Evolutionary conservation across 148 eudicot species (phyloP).

Genomic region (Spergularia marina): DNA sequence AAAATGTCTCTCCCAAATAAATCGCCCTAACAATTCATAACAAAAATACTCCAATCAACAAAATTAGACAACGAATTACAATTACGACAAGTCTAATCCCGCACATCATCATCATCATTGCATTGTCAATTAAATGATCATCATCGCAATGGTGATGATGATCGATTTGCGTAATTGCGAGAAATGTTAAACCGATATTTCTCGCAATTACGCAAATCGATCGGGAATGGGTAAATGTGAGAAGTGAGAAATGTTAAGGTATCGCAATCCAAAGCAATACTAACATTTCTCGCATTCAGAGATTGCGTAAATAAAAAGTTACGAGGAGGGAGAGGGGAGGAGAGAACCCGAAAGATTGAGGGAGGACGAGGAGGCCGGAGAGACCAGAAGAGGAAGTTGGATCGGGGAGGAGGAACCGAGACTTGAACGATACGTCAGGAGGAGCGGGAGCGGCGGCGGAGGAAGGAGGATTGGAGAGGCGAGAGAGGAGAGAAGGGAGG

Average conservation of each 20-base stretch:
- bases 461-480: slow-evolving; percentile 21
- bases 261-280: not conserved
- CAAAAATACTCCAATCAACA: not conserved
- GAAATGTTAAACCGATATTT: not conserved
- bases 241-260: not conserved
- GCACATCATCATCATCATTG: no score
- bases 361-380: slow-evolving; percentile 87
- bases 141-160: no score
- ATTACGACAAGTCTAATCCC: no score
- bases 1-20: slow-evolving; percentile 96
- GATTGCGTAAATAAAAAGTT: not conserved
- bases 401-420: slow-evolving; percentile 59
- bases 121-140: no score
- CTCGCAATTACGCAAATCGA: not conserved
- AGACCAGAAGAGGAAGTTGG: slow-evolving; percentile 68
- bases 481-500: slow-evolving; percentile 42
- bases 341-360: slow-evolving; percentile 83
- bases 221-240: not conserved
- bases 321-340: not conserved
- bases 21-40: slow-evolving; percentile 59
- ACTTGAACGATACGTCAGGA: slow-evolving; percentile 60
- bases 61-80: not conserved
- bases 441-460: not conserved
- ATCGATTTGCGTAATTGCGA: no score
- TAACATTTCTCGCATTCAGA: not conserved